Evolutionary conservation across 768 basidiomycete species (phyloP).

Genomic region (Boletellus ananiceps): DNA sequence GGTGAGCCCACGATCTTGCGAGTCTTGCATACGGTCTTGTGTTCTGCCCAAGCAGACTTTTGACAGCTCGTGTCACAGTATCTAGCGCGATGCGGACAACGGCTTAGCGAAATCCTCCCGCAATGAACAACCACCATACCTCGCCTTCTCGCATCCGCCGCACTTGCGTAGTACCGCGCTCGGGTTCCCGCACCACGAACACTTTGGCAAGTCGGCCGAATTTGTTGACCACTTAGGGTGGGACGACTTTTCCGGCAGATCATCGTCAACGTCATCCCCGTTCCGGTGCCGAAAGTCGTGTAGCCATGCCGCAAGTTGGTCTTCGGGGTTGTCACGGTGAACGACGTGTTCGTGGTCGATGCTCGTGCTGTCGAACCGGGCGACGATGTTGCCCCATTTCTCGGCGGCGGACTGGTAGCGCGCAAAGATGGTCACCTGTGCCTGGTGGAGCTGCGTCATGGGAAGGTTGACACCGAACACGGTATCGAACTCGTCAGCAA

Average conservation of each 20-base stretch:
- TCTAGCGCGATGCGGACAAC: conserved; percentile 20
- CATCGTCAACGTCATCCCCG: conserved; percentile 33
- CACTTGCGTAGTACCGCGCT: conserved; percentile 52
- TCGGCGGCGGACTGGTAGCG: conserved; percentile 41
- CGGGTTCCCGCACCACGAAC: conserved; percentile 61
- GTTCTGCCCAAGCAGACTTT: conserved; percentile 37
- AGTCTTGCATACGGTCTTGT: conserved; percentile 27
- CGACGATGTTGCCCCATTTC: conserved; percentile 46
- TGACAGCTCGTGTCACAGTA: conserved; percentile 43
- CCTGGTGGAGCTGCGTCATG: conserved; percentile 48
- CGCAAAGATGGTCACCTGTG: conserved; percentile 47
- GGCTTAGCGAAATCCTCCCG: not conserved
- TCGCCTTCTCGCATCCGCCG: conserved; percentile 36
- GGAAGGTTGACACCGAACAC: conserved; percentile 45
- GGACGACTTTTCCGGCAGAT: conserved; percentile 28
- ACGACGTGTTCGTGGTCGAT: conserved; percentile 29
- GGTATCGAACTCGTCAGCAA: conserved; percentile 48
- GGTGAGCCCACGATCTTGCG: conserved; percentile 1
- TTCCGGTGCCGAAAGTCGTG: conserved; percentile 44
- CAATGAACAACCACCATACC: conserved; percentile 20
- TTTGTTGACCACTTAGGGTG: conserved; percentile 47
- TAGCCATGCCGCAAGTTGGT: conserved; percentile 57
- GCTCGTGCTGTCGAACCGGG: conserved; percentile 31
- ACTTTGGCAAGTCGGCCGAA: conserved; percentile 50
- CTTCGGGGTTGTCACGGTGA: conserved; percentile 42